Conservation (phyloP, 352 stramenopile genomes). For the Phytophthora sp. region DNA sequence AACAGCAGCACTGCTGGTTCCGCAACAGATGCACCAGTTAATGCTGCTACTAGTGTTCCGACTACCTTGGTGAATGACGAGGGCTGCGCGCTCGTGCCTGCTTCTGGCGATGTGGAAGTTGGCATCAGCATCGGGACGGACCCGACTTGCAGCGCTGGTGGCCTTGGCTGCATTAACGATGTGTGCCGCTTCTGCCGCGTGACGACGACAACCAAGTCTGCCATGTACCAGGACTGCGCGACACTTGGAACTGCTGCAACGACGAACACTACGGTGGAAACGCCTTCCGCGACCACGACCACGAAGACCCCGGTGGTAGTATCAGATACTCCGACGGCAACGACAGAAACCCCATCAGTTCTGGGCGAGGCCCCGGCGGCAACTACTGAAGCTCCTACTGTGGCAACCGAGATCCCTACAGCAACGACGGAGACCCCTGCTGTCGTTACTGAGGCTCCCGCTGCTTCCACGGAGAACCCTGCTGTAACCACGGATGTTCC, state of each 20-base stretch:
- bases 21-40: slow-evolving; percentile 10
- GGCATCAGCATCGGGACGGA: slow-evolving; percentile 35
- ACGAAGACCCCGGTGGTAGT: not conserved
- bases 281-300: slow-evolving; percentile 1
- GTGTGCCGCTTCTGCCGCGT: slow-evolving; percentile 36
- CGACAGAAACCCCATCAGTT: not conserved
- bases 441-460: not conserved
- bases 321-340: not conserved
- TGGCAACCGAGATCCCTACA: not conserved
- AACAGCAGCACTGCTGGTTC: slow-evolving; percentile 10
- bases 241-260: slow-evolving; percentile 5
- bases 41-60: slow-evolving; percentile 5
- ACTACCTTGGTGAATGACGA: not conserved
- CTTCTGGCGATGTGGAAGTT: slow-evolving; percentile 23
- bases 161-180: slow-evolving; percentile 35
- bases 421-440: not conserved
- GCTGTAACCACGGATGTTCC: slow-evolving; percentile 5
- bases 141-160: slow-evolving; percentile 23
- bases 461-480: slow-evolving; percentile 1
- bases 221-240: slow-evolving; percentile 14
- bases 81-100: slow-evolving; percentile 23
- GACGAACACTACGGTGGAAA: not conserved
- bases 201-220: slow-evolving; percentile 22
- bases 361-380: slow-evolving; percentile 1
- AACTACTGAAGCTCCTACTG: not conserved